Percentiles rank a stretch among this genome's conserved stretches.
Conservation (phyloP, 768 basidiomycete species). For the Collybia nuda region DNA sequence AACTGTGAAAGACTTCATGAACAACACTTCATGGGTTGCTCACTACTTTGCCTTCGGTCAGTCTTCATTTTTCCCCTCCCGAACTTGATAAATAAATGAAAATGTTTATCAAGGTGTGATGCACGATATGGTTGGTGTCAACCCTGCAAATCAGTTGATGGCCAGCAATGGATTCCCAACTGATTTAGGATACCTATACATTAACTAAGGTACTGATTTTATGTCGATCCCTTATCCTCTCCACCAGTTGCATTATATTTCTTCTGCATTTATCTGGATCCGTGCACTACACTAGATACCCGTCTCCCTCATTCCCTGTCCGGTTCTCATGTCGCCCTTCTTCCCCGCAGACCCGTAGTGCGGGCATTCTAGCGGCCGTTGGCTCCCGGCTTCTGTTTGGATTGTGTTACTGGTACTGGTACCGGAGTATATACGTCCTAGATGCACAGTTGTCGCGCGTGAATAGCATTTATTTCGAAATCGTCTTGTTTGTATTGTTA, state of each 20-base stretch:
- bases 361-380: conserved; percentile 16
- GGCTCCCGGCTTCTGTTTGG: conserved; percentile 9
- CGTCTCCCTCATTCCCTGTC: conserved; percentile 8
- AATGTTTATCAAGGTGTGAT: conserved; percentile 44
- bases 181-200: conserved; percentile 49
- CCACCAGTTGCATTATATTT: background rate
- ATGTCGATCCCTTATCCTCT: background rate
- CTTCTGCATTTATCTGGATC: conserved; percentile 10
- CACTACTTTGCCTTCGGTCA: conserved; percentile 63
- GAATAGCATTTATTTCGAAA: conserved; percentile 1
- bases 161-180: conserved; percentile 43
- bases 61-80: conserved; percentile 15
- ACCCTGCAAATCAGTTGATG: conserved; percentile 54
- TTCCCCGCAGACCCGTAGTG: conserved; percentile 16
- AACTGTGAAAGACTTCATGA: conserved; percentile 42
- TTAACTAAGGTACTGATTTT: conserved; percentile 27
- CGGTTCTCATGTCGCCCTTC: conserved; percentile 7
- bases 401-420: conserved; percentile 18
- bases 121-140: conserved; percentile 56
- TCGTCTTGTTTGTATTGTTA: background rate
- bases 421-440: conserved; percentile 10
- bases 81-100: background rate
- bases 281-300: conserved; percentile 15
- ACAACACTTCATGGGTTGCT: conserved; percentile 38
- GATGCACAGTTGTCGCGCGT: conserved; percentile 15